Base-by-base conservation (phyloP, 1,284 basidiomycete species). In the Xerocomus minutiporus region DNA sequence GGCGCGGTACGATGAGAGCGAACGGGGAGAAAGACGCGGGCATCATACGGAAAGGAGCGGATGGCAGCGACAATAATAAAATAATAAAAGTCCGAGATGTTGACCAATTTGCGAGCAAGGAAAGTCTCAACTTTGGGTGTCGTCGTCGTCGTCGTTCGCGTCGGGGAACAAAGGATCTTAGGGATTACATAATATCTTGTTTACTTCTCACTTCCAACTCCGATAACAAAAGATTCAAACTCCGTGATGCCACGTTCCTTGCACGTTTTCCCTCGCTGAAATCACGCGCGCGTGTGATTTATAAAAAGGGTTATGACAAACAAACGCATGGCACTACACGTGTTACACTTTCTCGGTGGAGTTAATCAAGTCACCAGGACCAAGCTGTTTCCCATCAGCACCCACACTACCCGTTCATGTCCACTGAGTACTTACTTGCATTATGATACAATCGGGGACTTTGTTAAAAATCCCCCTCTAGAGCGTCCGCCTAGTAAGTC, bases 1-100 rank as follows among this genome's bases (percentile, higher is more conserved):
- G 79, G 53, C 76, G 78, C 42, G 82, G 81, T 26, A 80, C 72
- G 58, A 81, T 72, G 67, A 83, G 73, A 62, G 80, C 71, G 59
- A 83, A 72, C 42, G 79, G 76, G 40, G 73, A 74, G 58, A 75
- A 68, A 56, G 71, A 72, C 49, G 69, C 61, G 53, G 68, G 59
- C 69, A 71, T 69, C 43, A 50, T 28, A 56, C 53, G 58, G 45
- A 65, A 66, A 69, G 3, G 64, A 66, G 65, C 62, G 67, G 59
- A 69, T 54, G 57, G 53, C 59, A 51, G 44, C 61, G 59, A 56
- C 56, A 23, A 44, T 38, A 48, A 48, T 31, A 49, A 50, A 52
- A 64, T 61, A 61, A 64, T 58, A 64, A 61, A 51, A 50, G 50
- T 51, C 46, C 43, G 38, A 45, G 9, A 38, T 53, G 40, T 20